A percentile compares a stretch with the other conserved stretches of the same genome.
Conservation (phyloP, 345 rosid genomes). For the Salix udensis region DNA sequence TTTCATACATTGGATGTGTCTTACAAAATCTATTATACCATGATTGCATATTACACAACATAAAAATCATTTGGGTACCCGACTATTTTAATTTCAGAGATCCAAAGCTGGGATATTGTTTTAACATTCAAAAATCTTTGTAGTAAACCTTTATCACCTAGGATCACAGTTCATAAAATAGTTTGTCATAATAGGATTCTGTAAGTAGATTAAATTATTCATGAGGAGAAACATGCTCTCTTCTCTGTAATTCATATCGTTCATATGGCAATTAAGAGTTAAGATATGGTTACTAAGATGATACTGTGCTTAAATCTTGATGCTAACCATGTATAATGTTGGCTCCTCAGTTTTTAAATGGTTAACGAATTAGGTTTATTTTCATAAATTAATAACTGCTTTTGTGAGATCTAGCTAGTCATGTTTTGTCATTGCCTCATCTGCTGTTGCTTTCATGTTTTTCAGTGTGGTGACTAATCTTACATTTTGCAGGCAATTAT, state of each 20-base stretch:
- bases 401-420: neutral
- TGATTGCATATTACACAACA: no score
- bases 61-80: neutral
- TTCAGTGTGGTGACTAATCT: neutral
- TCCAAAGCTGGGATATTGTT: neutral
- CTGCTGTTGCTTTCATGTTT: neutral
- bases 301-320: neutral
- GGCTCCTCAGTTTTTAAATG: neutral
- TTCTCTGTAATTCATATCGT: no score
- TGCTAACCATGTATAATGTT: neutral
- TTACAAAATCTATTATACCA: no score
- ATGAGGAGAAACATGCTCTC: no score
- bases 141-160: neutral
- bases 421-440: neutral
- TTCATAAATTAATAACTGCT: neutral
- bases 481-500: conserved; percentile 62
- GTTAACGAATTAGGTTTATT: neutral
- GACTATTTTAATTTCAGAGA: neutral
- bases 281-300: no score
- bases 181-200: no score
- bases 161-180: no score
- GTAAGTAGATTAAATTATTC: no score
- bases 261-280: no score
- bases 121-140: neutral
- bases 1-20: no score